These are phyloP conservation scores for Tetradesmus obliquus DNA, from an alignment of 139 green algal genomes.

Conservation along the genomic window DNA sequence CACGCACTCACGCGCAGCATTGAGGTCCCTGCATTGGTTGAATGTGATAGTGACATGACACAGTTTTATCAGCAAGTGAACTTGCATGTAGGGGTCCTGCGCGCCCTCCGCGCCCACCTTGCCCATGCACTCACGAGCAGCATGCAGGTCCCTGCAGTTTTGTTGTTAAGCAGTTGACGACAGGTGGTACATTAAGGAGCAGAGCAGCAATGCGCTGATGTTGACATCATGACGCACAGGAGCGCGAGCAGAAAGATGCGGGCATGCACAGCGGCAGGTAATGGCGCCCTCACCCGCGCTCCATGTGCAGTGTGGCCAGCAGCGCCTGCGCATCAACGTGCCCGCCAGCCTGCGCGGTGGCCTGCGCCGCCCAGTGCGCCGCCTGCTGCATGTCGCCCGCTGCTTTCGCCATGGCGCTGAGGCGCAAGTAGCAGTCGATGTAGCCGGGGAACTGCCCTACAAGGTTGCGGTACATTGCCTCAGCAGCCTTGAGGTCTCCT, in stretches of 20 bases:
- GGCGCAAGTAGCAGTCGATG: slow-evolving; percentile 87
- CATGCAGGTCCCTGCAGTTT: not conserved
- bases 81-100: slow-evolving; percentile 52
- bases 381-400: slow-evolving; percentile 66
- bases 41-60: too few relatives aligned
- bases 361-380: slow-evolving; percentile 60
- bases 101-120: not conserved
- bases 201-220: not conserved
- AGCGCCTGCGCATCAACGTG: slow-evolving; percentile 76
- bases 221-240: not conserved
- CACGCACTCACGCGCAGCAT: slow-evolving; percentile 31
- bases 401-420: slow-evolving; percentile 74
- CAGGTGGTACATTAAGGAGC: not conserved
- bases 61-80: slow-evolving; percentile 34
- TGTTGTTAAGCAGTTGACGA: not conserved
- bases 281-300: slow-evolving; percentile 48
- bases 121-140: not conserved
- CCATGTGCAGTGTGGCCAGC: slow-evolving; percentile 75
- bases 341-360: slow-evolving; percentile 40
- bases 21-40: slow-evolving; percentile 7
- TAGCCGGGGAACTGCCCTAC: slow-evolving; percentile 79
- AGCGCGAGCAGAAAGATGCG: too few relatives aligned
- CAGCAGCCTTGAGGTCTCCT: slow-evolving; percentile 53
- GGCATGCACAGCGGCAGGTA: not conserved
- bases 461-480: slow-evolving; percentile 71